Base-by-base conservation (phyloP, 2,329 filamentous ascomycete species). In the Exophiala oligosperma region DNA sequence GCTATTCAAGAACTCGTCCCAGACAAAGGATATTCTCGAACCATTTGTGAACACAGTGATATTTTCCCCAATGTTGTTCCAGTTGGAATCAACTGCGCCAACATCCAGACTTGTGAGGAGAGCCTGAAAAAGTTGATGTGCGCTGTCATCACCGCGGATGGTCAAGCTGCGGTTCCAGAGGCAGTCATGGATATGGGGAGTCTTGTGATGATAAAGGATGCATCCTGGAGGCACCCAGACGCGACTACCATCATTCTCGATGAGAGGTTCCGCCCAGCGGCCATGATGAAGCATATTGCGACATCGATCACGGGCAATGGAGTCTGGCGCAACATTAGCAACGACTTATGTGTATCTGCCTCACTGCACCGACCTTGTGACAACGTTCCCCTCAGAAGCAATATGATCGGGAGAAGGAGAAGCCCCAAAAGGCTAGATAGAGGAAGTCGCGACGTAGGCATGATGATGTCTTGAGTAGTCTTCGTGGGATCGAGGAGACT, bases 211-310 rank as follows among this genome's bases (percentile, higher is more conserved):
- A 59, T 82, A 79, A 66, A 86, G 75, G 59, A 82, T 79, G 70
- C 86, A 88, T 26, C 82, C 82, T 23, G 77, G 76, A 3, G 84
- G 81, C 56, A 86, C 81, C 85, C 85, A 87, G 62, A 78, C 76
- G 35, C 74, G 71, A 64, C 40, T 60, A 63, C 54, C 70, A 69
- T 40, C 14, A 4, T 52, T 35, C 12, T 17, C 8, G 21, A n/a
- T 3, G 17, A 54, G 24, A 21, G 56, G 38, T 48, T 60, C 46
- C 75, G 77, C 72, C 83, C 84, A 86, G 62, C 74, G 73, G 32
- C 84, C 84, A 63, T 77, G 71, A 40, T 75, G 76, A 4, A 82
- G 71, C 29, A 85, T 72, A 3, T 79, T 77, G 17, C 71, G 69
- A 68, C 84, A 87, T 70, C 81, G 81, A 66, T 29, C 17, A n/a